Evolutionary conservation across 1,284 basidiomycete species (phyloP), one percentile per base, ranked within the genome.

Genomic region (Heterobasidion irregulare): DNA sequence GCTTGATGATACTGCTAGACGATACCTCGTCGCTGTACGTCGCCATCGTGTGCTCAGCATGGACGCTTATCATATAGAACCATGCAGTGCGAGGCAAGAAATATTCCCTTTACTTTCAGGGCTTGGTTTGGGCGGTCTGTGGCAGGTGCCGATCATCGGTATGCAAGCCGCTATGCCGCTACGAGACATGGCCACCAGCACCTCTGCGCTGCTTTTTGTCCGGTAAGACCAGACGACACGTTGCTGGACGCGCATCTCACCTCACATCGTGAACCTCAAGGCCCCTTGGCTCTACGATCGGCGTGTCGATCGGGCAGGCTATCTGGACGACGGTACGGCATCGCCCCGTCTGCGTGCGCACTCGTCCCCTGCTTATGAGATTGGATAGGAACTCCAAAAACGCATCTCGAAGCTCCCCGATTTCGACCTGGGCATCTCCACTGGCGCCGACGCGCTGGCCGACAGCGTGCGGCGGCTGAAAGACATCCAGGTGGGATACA

Each of bases 151-250:
- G 0, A 68, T 89, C 9, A 82, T 90, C 56, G 84, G 75, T 16
- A 67, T 91, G 13, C 89, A 91, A 70, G 86, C 87, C 1, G 84
- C 88, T 0, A 91, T 92, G 86, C 89, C 89, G 0, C 62, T 88
- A 26, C 84, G 82, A 61, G 87, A 90, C 61, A 88, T 91, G 86
- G 85, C 88, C 1, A 89, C 89, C 0, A 82, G 79, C 57, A 89
- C 89, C 0, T 72, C 78, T 1, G 81, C 83, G 0, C 86, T 85
- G 63, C 79, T 80, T n/a, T 84, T 92, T 63, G 69, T 90, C 57
- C 77, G 88, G 83, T 83, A 62, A 16, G 18, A 36, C 4, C 46
- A 12, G 26, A 26, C 26, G 26, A 26, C 4, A 26, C 26, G 26
- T 5, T 26, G 18, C 50, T 13, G 12, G 19, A 4, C 46, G n/a